Base-by-base conservation (phyloP, 441 rosid species). In the Aleurites moluccanus region DNA sequence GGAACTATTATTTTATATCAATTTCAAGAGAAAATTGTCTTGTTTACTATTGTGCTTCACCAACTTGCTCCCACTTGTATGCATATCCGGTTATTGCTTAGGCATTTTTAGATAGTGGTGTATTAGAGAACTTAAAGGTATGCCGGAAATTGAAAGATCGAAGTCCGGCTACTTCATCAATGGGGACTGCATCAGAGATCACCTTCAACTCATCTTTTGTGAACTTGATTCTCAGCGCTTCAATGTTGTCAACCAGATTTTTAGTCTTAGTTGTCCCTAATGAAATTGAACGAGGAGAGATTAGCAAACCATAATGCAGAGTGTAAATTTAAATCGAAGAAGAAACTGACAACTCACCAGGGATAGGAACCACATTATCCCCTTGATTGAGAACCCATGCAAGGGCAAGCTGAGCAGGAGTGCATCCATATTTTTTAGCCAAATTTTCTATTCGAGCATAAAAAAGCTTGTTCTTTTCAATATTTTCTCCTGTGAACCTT, bases 351-450 rank as follows among this genome's bases (percentile, higher is more conserved):
- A n/a, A n/a, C 79, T 40, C 47, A 84, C 82, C 82, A 38, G 85
- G 85, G 57, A 80, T 82, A 2, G 84, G 82, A 42, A 65, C 78
- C 6, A 84, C 78, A 38, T 78, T 83, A 40, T 80, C 52, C 11
- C 85, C 84, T 67, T 78, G 85, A 50, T 72, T 73, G 18, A 80
- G 85, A 69, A 82, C 70, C 82, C 85, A 77, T 0, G 80, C 74
- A 7, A 83, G 83, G 3, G 85, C 83, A 13, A 85, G 80, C 67
- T 85, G 83, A 20, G 73, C 77, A 10, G 82, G 78, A 63, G 33
- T 70, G 76, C 86, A 83, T 25, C 64, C 67, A 47, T 76, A 69
- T 23, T 74, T 77, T 25, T 60, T 33, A 0, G 82, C 79, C 62
- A 81, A 57, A 38, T 69, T 55, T 75, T 77, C 78, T 0, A 79